Conservation (phyloP, 345 rosid species). For the Capsella bursapastoris region DNA sequence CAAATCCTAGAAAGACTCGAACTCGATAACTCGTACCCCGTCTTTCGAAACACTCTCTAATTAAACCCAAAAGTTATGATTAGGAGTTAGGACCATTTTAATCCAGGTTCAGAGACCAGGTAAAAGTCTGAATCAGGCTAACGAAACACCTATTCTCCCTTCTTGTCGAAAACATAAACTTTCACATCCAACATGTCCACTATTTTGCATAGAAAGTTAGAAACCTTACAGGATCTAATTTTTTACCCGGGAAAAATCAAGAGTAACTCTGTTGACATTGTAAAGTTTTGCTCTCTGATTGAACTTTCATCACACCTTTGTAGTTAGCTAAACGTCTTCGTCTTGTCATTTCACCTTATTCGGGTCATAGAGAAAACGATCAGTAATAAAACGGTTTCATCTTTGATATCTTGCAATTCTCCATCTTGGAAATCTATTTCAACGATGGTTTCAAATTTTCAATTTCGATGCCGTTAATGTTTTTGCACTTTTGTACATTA, state of each 20-base stretch:
- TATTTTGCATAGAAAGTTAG: neutral
- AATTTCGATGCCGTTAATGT: too few species aligned
- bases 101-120: neutral
- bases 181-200: slow-evolving; percentile 1
- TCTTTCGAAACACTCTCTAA: slow-evolving; percentile 51
- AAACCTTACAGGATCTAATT: neutral
- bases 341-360: too few species aligned
- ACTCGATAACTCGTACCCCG: slow-evolving; percentile 74
- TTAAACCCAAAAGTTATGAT: neutral
- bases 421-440: too few species aligned
- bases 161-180: neutral
- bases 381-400: too few species aligned
- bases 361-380: too few species aligned
- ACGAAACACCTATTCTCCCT: neutral
- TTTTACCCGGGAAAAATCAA: neutral
- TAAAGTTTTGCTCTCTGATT: neutral
- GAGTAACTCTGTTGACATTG: neutral
- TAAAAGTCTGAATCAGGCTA: neutral
- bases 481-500: too few species aligned
- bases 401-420: too few species aligned
- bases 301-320: neutral
- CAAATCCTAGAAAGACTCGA: slow-evolving; percentile 81
- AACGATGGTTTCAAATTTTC: too few species aligned
- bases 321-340: too few species aligned
- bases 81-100: neutral